Conservation (phyloP, 164 flowering plant genomes). For the Stephania japonica region DNA sequence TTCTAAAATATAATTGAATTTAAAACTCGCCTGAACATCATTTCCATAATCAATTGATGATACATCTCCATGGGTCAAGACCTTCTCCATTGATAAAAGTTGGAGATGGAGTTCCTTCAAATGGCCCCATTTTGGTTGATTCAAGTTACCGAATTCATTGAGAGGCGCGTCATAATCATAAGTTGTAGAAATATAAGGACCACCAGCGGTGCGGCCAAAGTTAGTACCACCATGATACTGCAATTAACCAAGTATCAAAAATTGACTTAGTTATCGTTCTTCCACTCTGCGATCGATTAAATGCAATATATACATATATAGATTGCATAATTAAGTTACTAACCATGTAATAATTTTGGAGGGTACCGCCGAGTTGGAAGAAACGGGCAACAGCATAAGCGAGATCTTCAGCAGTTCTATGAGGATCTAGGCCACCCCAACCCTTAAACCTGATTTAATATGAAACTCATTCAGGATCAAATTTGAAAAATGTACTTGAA, state of each 20-base stretch:
- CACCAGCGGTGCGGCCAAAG: conserved; percentile 2
- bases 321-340: neutral
- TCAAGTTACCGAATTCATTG: conserved; percentile 5
- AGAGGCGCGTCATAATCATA: conserved; percentile 7
- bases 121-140: conserved; percentile 11
- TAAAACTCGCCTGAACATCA: neutral
- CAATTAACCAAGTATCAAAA: neutral
- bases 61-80: conserved; percentile 3
- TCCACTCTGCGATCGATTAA: too few species aligned
- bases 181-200: conserved; percentile 4
- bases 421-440: conserved; percentile 9
- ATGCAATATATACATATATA: too few species aligned
- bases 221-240: conserved; percentile 8
- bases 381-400: conserved; percentile 4
- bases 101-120: conserved; percentile 3
- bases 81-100: conserved; percentile 3
- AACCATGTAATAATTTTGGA: conserved; percentile 11
- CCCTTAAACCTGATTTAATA: conserved; percentile 1
- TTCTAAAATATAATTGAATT: too few species aligned
- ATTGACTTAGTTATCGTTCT: neutral
- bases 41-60: neutral
- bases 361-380: conserved; percentile 7
- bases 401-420: conserved; percentile 9
- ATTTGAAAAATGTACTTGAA: neutral
- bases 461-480: neutral